Percentiles rank a stretch among this genome's conserved stretches.
Conservation (phyloP, 2,329 filamentous ascomycete species). For the Paecilomyces dactylethromorphus region DNA sequence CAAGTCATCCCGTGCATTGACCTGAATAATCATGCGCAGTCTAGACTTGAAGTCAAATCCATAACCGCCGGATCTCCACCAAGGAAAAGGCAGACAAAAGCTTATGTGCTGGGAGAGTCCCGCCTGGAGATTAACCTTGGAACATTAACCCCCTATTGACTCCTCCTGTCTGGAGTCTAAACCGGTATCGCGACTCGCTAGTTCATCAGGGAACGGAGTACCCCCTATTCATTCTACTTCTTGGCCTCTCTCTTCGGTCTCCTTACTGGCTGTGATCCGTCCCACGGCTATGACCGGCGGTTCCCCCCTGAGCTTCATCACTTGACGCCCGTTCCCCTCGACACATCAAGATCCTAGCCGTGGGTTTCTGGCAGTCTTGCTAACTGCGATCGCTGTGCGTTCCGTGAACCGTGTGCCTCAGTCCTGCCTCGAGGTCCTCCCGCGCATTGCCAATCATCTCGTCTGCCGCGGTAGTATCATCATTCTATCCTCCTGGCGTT, state of each 20-base stretch:
- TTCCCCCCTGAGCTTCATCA: neutral
- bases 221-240: neutral
- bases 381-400: neutral
- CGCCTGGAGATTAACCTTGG: neutral
- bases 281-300: neutral
- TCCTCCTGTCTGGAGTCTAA: neutral
- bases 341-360: neutral
- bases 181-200: neutral
- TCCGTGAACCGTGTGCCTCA: neutral
- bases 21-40: neutral
- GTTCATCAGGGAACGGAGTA: neutral
- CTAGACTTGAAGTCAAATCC: neutral
- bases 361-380: neutral
- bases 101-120: neutral
- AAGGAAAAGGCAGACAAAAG: neutral
- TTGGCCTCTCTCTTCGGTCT: neutral
- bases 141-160: neutral
- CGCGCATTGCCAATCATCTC: neutral
- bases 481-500: neutral
- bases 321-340: slow-evolving; percentile 2
- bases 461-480: slow-evolving; percentile 1
- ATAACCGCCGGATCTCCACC: neutral
- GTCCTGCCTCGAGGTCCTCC: neutral
- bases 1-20: too few relatives aligned
- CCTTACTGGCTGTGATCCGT: neutral